Evolutionary conservation across 768 basidiomycete species (phyloP).

Genomic region (Hortiboletus campestris): DNA sequence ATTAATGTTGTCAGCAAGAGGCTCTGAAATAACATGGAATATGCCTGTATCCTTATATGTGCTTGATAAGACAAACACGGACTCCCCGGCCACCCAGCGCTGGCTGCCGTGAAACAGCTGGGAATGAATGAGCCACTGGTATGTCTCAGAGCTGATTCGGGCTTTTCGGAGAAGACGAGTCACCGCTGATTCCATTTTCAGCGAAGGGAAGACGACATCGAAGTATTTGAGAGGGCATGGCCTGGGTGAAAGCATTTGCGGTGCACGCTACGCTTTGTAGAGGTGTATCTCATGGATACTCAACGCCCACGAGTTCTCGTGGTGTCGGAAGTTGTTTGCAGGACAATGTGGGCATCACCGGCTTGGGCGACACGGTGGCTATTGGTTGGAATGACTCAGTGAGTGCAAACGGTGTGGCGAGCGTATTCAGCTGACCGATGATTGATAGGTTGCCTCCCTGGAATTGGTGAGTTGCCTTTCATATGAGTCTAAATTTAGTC

Average conservation of each 20-base stretch:
- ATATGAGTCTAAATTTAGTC: too few species aligned
- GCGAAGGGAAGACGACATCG: constrained; percentile 14
- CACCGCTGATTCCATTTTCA: constrained; percentile 8
- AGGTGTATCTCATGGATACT: too few species aligned
- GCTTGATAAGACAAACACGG: constrained; percentile 9
- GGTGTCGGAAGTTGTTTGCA: background rate
- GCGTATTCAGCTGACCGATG: background rate
- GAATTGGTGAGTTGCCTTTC: too few species aligned
- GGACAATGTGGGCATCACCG: background rate
- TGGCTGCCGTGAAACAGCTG: constrained; percentile 32
- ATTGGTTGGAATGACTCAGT: too few species aligned
- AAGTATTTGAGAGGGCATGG: constrained; percentile 13
- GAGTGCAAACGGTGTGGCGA: too few species aligned
- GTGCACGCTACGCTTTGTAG: constrained; percentile 12
- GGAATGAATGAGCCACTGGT: constrained; percentile 24
- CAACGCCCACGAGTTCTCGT: background rate
- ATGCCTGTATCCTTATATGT: background rate
- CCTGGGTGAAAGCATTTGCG: constrained; percentile 1
- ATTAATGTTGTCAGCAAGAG: constrained; percentile 13
- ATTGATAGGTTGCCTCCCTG: too few species aligned
- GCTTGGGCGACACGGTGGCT: too few species aligned
- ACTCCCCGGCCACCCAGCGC: constrained; percentile 5
- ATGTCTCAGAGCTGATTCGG: constrained; percentile 4
- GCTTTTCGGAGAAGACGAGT: background rate
- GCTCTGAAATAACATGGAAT: background rate